Evolutionary conservation across 768 basidiomycete species (phyloP).

Genomic region (Crepidotus variabilis): DNA sequence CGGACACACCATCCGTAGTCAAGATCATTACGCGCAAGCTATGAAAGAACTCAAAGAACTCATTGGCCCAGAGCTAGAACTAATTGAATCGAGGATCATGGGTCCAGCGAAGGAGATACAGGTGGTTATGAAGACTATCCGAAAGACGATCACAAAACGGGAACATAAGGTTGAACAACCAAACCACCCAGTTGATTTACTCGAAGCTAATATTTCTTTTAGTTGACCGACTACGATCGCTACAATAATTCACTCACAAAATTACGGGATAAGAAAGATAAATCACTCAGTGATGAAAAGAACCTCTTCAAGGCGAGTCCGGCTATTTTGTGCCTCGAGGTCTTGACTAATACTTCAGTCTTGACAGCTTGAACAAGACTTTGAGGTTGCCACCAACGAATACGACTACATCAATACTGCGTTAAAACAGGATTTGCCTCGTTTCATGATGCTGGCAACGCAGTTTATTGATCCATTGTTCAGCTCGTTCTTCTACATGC

Average conservation of each 20-base stretch:
- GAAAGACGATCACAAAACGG: constrained; percentile 94
- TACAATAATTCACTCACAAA: constrained; percentile 95
- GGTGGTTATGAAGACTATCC: constrained; percentile 77
- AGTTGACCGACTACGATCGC: constrained; percentile 93
- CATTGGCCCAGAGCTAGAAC: constrained; percentile 86
- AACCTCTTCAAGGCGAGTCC: constrained; percentile 82
- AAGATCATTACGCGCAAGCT: constrained; percentile 62
- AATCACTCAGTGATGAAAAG: constrained; percentile 93
- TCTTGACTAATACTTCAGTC: constrained; percentile 14
- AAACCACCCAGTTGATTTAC: too few species aligned
- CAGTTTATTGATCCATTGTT: constrained; percentile 97
- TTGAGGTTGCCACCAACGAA: constrained; percentile 86
- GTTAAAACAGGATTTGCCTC: constrained; percentile 88
- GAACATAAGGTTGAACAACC: constrained; percentile 72
- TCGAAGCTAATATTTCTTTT: constrained; percentile 1
- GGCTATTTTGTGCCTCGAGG: not conserved
- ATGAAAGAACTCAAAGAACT: constrained; percentile 82
- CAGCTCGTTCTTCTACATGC: constrained; percentile 99
- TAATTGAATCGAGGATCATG: constrained; percentile 84
- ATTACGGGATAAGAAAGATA: constrained; percentile 97
- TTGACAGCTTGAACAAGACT: constrained; percentile 88
- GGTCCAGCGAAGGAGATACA: constrained; percentile 90
- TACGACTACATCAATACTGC: constrained; percentile 91
- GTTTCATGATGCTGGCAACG: constrained; percentile 85
- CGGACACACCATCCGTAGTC: constrained; percentile 73